A percentile compares a stretch with the other conserved stretches of the same genome.
Evolutionary conservation across 768 basidiomycete genomes (phyloP).

Genomic region (Macrolepiota fuliginosa): DNA sequence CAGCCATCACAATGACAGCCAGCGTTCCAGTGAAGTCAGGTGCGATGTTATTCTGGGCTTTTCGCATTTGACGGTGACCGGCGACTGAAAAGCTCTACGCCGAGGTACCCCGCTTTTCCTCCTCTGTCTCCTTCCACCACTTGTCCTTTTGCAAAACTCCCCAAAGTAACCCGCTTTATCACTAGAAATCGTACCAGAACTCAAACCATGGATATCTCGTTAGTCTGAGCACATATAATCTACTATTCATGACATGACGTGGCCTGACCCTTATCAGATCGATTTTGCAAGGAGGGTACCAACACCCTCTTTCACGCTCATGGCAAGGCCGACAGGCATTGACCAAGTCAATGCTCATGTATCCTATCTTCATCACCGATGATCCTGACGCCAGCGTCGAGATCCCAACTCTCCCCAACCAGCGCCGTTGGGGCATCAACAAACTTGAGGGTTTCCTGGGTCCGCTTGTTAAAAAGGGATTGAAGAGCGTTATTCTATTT

Average conservation of each 20-base stretch:
- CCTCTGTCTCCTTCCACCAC: conserved; percentile 5
- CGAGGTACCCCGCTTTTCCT: background rate
- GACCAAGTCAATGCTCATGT: conserved; percentile 95
- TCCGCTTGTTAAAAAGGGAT: conserved; percentile 86
- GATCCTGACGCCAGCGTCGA: conserved; percentile 81
- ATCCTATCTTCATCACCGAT: conserved; percentile 97
- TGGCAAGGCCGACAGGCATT: conserved; percentile 83
- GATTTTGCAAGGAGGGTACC: conserved; percentile 89
- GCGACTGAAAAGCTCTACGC: background rate
- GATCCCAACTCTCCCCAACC: conserved; percentile 79
- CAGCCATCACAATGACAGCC: background rate
- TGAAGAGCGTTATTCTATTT: conserved; percentile 91
- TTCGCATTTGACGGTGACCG: background rate
- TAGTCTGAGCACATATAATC: background rate
- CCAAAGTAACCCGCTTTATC: background rate
- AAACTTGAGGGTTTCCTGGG: conserved; percentile 82
- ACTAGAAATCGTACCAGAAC: background rate
- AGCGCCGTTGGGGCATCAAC: conserved; percentile 95
- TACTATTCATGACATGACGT: background rate
- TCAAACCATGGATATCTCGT: conserved; percentile 24
- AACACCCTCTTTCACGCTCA: conserved; percentile 83
- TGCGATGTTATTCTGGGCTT: background rate
- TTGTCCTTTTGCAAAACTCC: background rate
- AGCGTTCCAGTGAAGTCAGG: background rate
- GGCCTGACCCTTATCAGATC: conserved; percentile 39